Evolutionary conservation across 495 filamentous ascomycete species (phyloP).

Genomic region (Penicillium coprophilum): DNA sequence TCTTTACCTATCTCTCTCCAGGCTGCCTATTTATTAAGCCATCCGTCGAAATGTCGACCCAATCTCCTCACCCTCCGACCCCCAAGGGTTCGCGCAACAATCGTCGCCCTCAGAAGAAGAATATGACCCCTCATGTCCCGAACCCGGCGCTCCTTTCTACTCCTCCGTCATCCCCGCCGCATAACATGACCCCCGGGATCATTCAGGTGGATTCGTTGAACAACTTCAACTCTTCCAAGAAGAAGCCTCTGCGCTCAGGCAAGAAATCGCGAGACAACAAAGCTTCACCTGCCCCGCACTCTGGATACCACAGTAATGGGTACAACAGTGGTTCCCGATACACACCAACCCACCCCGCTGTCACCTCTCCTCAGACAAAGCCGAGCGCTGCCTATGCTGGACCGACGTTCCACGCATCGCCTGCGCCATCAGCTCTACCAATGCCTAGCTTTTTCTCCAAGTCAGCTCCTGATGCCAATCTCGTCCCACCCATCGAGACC

Average conservation of each 20-base stretch:
- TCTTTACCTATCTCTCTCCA: constrained; percentile 23
- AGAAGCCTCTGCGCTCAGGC: constrained; percentile 37
- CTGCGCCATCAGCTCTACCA: constrained; percentile 87
- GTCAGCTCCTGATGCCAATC: constrained; percentile 61
- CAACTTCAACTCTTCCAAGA: constrained; percentile 35
- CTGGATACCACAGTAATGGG: constrained; percentile 19
- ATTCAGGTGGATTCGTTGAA: constrained; percentile 35
- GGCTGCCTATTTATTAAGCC: constrained; percentile 53
- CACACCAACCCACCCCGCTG: constrained; percentile 34
- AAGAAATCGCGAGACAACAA: constrained; percentile 40
- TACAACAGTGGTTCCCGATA: constrained; percentile 25
- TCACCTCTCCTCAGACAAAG: constrained; percentile 50
- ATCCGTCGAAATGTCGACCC: constrained; percentile 45
- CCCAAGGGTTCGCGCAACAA: constrained; percentile 43
- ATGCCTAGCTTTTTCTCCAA: constrained; percentile 91
- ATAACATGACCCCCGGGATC: constrained; percentile 37
- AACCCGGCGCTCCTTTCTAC: constrained; percentile 37
- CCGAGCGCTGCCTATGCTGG: constrained; percentile 74
- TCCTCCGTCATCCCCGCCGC: constrained; percentile 47
- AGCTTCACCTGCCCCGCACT: constrained; percentile 29
- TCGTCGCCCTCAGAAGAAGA: constrained; percentile 40
- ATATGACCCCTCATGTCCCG: constrained; percentile 33
- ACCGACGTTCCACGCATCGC: constrained; percentile 92
- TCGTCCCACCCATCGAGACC: constrained; percentile 37
- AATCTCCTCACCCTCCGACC: constrained; percentile 40